Conservation (phyloP, 805 yeast genomes). For the Wickerhamomyces ciferrii region DNA sequence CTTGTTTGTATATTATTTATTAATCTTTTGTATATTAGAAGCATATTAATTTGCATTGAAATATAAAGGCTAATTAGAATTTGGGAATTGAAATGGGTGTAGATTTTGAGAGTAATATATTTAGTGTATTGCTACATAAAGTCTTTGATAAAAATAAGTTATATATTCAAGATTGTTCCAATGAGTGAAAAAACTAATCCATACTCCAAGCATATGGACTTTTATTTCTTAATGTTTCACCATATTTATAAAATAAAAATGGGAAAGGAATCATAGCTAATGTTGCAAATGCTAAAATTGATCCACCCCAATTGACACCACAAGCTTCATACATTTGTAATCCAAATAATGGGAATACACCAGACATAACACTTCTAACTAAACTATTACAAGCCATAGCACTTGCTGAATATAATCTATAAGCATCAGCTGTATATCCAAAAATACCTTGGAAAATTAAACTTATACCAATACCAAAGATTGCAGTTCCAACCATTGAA, state of each 20-base stretch:
- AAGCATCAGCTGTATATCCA: constrained; percentile 62
- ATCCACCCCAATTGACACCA: constrained; percentile 56
- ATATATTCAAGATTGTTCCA: no score
- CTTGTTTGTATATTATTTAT: neutral
- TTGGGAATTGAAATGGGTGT: no score
- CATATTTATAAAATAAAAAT: constrained; percentile 44
- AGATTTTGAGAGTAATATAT: no score
- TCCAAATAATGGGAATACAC: constrained; percentile 53
- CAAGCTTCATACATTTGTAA: constrained; percentile 49
- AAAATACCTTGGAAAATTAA: constrained; percentile 63
- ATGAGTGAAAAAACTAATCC: no score
- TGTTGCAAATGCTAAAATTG: constrained; percentile 45
- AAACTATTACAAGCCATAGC: constrained; percentile 47
- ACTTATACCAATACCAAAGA: constrained; percentile 67
- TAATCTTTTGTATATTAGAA: neutral
- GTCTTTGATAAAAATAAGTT: no score
- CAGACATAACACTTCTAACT: constrained; percentile 49
- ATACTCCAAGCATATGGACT: constrained; percentile 41
- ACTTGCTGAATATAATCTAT: constrained; percentile 47
- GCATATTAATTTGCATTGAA: neutral
- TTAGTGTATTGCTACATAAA: no score
- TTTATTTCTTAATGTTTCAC: constrained; percentile 36
- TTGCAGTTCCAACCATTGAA: constrained; percentile 65
- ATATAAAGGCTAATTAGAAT: no score
- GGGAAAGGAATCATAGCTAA: constrained; percentile 50